Conservation (phyloP, 169 alveolate species). For the Plasmodium vinckei region DNA sequence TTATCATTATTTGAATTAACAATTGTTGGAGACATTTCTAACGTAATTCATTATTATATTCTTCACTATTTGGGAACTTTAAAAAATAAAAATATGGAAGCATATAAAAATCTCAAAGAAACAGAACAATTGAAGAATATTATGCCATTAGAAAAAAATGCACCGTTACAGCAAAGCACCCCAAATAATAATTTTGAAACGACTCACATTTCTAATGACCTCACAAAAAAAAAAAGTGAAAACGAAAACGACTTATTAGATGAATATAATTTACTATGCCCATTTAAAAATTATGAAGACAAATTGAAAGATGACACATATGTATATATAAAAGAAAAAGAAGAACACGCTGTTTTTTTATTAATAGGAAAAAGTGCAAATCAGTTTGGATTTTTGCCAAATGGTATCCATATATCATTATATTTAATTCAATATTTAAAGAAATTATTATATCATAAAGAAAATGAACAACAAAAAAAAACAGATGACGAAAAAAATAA, state of each 20-base stretch:
- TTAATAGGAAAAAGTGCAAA: slow-evolving; percentile 88
- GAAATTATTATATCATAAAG: slow-evolving; percentile 11
- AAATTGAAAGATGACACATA: slow-evolving; percentile 70
- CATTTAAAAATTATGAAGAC: slow-evolving; percentile 43
- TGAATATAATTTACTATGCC: slow-evolving; percentile 46
- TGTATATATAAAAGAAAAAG: slow-evolving; percentile 82
- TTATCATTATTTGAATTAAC: slow-evolving; percentile 60
- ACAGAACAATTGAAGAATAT: neutral
- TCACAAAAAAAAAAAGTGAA: neutral
- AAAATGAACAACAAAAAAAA: slow-evolving; percentile 16
- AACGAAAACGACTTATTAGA: slow-evolving; percentile 6
- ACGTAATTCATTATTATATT: slow-evolving; percentile 51
- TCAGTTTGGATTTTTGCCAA: slow-evolving; percentile 85
- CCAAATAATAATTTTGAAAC: neutral
- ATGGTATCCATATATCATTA: slow-evolving; percentile 84
- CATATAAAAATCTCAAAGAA: neutral
- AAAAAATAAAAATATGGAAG: neutral
- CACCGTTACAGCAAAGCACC: neutral
- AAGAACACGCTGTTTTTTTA: slow-evolving; percentile 87
- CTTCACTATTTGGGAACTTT: slow-evolving; percentile 54
- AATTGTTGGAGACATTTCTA: slow-evolving; percentile 51
- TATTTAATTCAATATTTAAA: slow-evolving; percentile 38
- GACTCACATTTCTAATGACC: neutral
- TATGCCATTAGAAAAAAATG: neutral
- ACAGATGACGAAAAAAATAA: slow-evolving; percentile 5